These are phyloP conservation scores for Aspergillus sp. DNA, from an alignment of 2,329 filamentous ascomycete species.

Conservation along the genomic window DNA sequence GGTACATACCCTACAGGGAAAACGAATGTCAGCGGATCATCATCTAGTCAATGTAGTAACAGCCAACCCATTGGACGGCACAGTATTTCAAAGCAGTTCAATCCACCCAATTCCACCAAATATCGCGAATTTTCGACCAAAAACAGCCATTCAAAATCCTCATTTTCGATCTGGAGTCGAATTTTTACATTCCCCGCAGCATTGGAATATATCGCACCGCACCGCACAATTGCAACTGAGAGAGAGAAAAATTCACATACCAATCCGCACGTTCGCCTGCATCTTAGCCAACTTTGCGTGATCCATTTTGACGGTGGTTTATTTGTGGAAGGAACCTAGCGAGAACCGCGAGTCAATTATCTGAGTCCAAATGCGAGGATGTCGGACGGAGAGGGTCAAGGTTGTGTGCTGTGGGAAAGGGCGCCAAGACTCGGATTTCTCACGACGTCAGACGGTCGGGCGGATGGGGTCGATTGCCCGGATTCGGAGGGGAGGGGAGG, in stretches of 20 bases:
- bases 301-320: constrained; percentile 56
- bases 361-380: constrained; percentile 13
- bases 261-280: constrained; percentile 68
- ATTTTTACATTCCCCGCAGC: background rate
- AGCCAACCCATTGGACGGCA: too few relatives aligned
- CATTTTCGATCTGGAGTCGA: background rate
- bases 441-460: constrained; percentile 10
- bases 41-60: background rate
- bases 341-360: constrained; percentile 16
- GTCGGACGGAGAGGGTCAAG: constrained; percentile 11
- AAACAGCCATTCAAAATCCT: background rate
- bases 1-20: background rate
- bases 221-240: constrained; percentile 11
- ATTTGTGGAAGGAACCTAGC: constrained; percentile 20
- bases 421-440: constrained; percentile 12
- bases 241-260: constrained; percentile 52
- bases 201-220: background rate
- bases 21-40: background rate
- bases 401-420: constrained; percentile 16
- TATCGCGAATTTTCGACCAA: background rate
- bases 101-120: background rate
- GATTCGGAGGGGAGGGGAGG: background rate
- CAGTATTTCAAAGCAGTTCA: background rate
- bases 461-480: background rate
- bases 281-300: constrained; percentile 65